phyloP scores from a whole-genome alignment of 1,284 basidiomycete species.

The Paramarasmius palmivorus region DNA sequence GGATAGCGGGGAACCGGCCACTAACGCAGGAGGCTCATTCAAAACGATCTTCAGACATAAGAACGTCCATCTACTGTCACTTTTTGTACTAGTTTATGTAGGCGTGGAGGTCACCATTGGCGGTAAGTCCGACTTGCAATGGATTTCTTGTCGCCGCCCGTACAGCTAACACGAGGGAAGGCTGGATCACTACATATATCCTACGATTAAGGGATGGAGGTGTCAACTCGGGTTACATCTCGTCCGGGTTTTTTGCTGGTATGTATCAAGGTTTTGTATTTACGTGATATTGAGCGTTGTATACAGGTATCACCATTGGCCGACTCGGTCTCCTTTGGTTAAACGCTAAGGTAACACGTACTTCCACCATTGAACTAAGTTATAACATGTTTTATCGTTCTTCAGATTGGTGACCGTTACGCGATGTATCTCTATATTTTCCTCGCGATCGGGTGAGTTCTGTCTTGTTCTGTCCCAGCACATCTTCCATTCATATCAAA shows the following conservation, averaged over 20 bases:
- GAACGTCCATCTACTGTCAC: constrained; percentile 57
- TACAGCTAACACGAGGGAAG: constrained; percentile 23
- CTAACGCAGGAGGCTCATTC: constrained; percentile 44
- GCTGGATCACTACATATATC: constrained; percentile 66
- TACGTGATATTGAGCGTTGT: no score
- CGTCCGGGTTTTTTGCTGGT: constrained; percentile 56
- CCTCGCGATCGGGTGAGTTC: constrained; percentile 25
- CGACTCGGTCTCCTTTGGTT: background rate
- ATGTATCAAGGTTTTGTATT: background rate
- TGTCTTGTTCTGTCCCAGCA: no score
- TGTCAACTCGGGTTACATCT: constrained; percentile 50
- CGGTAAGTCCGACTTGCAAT: constrained; percentile 30
- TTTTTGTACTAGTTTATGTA: constrained; percentile 68
- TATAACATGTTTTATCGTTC: background rate
- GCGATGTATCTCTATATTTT: constrained; percentile 27
- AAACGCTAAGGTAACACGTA: background rate
- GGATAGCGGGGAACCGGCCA: constrained; percentile 19
- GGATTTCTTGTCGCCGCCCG: background rate
- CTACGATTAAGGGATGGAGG: constrained; percentile 47
- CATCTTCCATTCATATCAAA: no score
- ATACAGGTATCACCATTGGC: background rate
- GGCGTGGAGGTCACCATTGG: constrained; percentile 69
- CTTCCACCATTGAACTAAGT: no score
- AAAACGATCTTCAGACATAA: constrained; percentile 52
- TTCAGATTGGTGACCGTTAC: constrained; percentile 27